A percentile compares a stretch with the other conserved stretches of the same genome.
Conservation (phyloP, 352 stramenopile species). For the Phytophthora colocasiae region DNA sequence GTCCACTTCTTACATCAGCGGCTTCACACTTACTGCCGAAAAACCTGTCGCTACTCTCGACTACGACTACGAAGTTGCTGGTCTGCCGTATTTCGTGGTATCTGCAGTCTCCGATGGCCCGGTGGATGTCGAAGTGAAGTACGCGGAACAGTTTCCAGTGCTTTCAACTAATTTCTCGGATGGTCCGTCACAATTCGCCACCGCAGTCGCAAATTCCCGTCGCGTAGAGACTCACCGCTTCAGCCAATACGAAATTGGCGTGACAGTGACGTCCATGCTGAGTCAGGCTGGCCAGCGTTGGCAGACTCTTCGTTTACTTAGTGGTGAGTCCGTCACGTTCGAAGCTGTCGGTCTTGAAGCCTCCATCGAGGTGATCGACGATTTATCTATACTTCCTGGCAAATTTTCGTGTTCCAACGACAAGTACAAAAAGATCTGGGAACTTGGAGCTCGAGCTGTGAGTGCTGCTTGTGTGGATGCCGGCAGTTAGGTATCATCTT, state of each 20-base stretch:
- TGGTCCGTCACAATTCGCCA: conserved; percentile 30
- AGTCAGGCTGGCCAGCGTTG: conserved; percentile 35
- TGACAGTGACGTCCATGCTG: conserved; percentile 31
- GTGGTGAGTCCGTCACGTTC: conserved; percentile 35
- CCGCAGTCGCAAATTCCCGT: conserved; percentile 33
- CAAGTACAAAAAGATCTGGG: conserved; percentile 46
- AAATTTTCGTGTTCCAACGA: conserved; percentile 40
- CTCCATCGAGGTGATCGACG: conserved; percentile 35
- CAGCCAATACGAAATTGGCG: conserved; percentile 10
- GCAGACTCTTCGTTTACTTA: conserved; percentile 35
- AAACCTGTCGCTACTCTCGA: conserved; percentile 35
- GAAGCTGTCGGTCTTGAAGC: conserved; percentile 33
- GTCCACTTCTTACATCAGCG: conserved; percentile 2
- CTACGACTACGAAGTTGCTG: conserved; percentile 39
- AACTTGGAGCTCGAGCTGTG: conserved; percentile 31
- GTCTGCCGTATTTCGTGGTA: conserved; percentile 35
- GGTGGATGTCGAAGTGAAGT: conserved; percentile 42
- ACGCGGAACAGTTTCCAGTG: conserved; percentile 34
- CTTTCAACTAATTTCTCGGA: conserved; percentile 35
- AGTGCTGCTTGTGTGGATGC: conserved; percentile 38
- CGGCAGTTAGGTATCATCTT: conserved; percentile 34
- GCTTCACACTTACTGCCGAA: conserved; percentile 25
- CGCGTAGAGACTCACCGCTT: conserved; percentile 41
- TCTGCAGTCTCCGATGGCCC: conserved; percentile 24
- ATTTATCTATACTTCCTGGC: conserved; percentile 27